Evolutionary conservation across 768 basidiomycete species (phyloP), one percentile per base, ranked within the genome.

Genomic region (Lyophyllum decastes): DNA sequence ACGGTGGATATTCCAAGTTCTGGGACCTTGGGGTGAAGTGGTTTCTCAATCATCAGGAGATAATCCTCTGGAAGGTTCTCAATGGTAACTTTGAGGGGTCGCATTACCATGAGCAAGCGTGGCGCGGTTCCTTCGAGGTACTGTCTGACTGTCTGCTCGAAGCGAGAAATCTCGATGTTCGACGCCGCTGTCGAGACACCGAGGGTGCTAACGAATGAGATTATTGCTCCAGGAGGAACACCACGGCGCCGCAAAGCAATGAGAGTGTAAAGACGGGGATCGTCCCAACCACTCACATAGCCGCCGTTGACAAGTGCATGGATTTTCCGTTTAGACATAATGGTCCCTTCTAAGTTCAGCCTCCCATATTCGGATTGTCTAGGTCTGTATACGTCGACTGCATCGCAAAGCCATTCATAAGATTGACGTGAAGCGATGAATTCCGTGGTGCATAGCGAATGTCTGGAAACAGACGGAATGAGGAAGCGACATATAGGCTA

Each of bases 381-480:
- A 21, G 97, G 95, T 71, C 95, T 97, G 81, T 98, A 99, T 2
- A 98, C 89, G 60, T 92, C 92, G n/a, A 98, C 79, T 2, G 92
- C 94, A 69, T 99, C 96, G 66, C 97, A 99, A 12, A 99, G 83
- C 97, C 97, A 99, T 67, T 99, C 97, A 71, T 99, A 98, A 0
- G 97, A 97, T 68, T 94, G 92, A 54, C 97, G 90, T 2, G 97
- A 95, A 21, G 88, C 86, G 64, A 98, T 88, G 72, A 99, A 99
- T 72, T 99, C 97, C 38, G 85, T 86, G 0, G 97, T 99, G 68
- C 97, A 99, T 6, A 99, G 80, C 0, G 97, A 98, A 77, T 99
- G 97, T 24, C 96, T 98, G 45, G 44, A 10, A 27, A 4, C 49
- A 30, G 19, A 17, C 61, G 21, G 14, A n/a, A 30, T 49, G 16